phyloP scores from a whole-genome alignment of 148 eudicot genomes.

The Drosera capensis region DNA sequence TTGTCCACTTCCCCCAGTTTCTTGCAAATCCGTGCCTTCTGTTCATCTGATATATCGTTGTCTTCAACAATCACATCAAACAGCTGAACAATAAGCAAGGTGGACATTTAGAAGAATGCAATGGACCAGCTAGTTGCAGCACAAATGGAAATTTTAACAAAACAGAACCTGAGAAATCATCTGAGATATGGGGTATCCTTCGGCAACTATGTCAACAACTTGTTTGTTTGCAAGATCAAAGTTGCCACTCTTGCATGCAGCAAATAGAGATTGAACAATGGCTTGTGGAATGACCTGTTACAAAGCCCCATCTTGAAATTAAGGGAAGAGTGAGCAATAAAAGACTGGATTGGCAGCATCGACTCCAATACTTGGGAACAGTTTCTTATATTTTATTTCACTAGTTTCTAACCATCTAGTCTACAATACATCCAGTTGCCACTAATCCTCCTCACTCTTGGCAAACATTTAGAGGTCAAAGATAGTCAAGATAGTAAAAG shows the following conservation, averaged over 20 bases:
- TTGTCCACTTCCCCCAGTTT: constrained; percentile 72
- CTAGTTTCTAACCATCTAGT: too few species aligned
- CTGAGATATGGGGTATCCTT: constrained; percentile 92
- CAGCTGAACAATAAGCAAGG: constrained; percentile 31
- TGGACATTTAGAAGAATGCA: neutral
- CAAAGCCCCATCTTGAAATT: neutral
- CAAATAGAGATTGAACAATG: constrained; percentile 51
- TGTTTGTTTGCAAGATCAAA: constrained; percentile 78
- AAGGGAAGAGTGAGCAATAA: neutral
- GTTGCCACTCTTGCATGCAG: constrained; percentile 75
- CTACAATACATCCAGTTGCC: too few species aligned
- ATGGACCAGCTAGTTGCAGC: neutral
- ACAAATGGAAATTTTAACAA: neutral
- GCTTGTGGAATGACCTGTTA: constrained; percentile 68
- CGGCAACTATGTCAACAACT: constrained; percentile 64
- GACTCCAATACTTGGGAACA: too few species aligned
- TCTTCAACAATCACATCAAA: constrained; percentile 57
- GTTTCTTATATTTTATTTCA: too few species aligned
- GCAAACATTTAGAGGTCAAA: too few species aligned
- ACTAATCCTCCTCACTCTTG: too few species aligned
- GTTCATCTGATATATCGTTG: constrained; percentile 55
- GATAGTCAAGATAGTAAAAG: too few species aligned
- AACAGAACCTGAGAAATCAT: constrained; percentile 66
- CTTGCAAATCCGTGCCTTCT: constrained; percentile 73
- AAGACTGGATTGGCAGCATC: too few species aligned